These are phyloP conservation scores for Creolimax fragrantissima DNA, from an alignment of 78 protist genomes.

Conservation along the genomic window DNA sequence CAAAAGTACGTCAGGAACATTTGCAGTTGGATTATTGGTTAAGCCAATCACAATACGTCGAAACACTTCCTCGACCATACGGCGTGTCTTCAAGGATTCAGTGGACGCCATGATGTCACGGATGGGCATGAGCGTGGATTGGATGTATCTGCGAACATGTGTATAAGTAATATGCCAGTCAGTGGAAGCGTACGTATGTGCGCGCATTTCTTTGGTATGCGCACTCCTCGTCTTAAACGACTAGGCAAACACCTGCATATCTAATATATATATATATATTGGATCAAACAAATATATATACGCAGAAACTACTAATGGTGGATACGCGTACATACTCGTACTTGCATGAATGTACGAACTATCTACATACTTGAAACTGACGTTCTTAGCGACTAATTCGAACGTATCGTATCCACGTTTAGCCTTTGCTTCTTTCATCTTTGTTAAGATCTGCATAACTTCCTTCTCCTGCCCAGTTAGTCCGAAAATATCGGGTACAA, in stretches of 20 bases:
- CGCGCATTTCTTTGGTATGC: too few species aligned
- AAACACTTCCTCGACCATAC: not conserved
- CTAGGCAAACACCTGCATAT: too few species aligned
- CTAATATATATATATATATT: not conserved
- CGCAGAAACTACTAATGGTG: too few species aligned
- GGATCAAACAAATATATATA: not conserved
- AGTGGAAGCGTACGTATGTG: too few species aligned
- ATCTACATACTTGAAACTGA: not conserved
- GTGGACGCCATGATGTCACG: not conserved
- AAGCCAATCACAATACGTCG: not conserved
- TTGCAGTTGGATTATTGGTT: not conserved
- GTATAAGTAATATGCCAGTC: too few species aligned
- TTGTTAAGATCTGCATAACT: not conserved
- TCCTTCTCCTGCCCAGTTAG: not conserved
- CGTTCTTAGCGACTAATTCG: not conserved
- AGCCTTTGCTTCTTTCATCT: not conserved
- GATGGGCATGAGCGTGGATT: not conserved
- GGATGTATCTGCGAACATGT: not conserved
- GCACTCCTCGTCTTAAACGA: too few species aligned
- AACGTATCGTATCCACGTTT: not conserved
- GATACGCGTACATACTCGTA: not conserved
- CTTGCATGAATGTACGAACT: too few species aligned
- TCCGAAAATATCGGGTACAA: not conserved
- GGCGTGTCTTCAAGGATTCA: not conserved
- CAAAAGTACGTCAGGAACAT: not conserved